phyloP scores from a whole-genome alignment of 2,329 filamentous ascomycete species.

The Colletotrichum karsti region DNA sequence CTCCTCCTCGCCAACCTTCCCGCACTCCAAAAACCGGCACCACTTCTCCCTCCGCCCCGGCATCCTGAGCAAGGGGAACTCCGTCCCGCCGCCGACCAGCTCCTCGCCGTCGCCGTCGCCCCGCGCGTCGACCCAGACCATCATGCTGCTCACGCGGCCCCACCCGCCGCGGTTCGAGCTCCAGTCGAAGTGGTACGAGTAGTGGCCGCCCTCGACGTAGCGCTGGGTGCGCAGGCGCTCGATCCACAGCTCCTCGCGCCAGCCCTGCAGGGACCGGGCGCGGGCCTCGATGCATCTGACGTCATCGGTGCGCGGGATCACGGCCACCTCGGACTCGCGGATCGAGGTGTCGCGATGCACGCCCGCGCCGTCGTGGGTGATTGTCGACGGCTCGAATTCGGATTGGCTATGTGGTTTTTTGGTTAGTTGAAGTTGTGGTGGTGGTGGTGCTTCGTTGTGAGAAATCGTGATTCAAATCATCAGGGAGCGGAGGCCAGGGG shows the following conservation, averaged over 20 bases:
- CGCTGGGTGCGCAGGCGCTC: slow-evolving; percentile 62
- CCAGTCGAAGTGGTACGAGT: slow-evolving; percentile 65
- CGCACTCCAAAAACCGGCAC: slow-evolving; percentile 60
- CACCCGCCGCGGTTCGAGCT: slow-evolving; percentile 51
- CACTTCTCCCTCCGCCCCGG: slow-evolving; percentile 44
- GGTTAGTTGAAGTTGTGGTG: not conserved
- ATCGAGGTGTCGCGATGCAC: slow-evolving; percentile 51
- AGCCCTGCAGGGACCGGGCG: slow-evolving; percentile 58
- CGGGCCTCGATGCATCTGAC: slow-evolving; percentile 58
- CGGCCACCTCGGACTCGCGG: slow-evolving; percentile 61
- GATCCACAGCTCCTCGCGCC: slow-evolving; percentile 61
- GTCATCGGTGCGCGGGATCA: slow-evolving; percentile 54
- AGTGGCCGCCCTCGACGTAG: slow-evolving; percentile 57
- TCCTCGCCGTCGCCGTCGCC: slow-evolving; percentile 31
- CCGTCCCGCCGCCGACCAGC: slow-evolving; percentile 58
- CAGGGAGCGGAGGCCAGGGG: not conserved
- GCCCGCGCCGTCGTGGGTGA: slow-evolving; percentile 55
- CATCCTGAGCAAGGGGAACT: slow-evolving; percentile 54
- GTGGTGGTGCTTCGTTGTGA: not conserved
- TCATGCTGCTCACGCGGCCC: slow-evolving; percentile 61
- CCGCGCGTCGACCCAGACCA: slow-evolving; percentile 58
- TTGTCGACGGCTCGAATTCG: slow-evolving; percentile 58
- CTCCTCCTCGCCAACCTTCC: slow-evolving; percentile 18
- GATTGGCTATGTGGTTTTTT: slow-evolving; percentile 46
- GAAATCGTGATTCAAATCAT: not conserved